Evolutionary conservation across 805 yeast species (phyloP).

Genomic region (Cyberlindnera suaveolens): DNA sequence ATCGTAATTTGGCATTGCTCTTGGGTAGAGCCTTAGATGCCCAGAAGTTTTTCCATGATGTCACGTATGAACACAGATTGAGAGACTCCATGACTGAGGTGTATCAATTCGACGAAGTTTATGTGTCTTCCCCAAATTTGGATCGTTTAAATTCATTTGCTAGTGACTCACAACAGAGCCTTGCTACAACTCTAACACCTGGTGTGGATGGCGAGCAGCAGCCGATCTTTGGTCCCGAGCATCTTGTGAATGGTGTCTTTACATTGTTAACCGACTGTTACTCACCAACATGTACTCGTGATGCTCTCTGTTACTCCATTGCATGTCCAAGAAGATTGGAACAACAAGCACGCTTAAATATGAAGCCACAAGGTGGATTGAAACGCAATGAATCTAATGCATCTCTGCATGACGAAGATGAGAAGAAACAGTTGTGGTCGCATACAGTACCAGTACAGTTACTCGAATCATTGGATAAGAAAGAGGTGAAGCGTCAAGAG

Average conservation of each 20-base stretch:
- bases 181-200: conserved; percentile 9
- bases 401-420: conserved; percentile 69
- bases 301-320: conserved; percentile 83
- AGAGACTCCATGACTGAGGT: conserved; percentile 85
- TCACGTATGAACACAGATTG: conserved; percentile 86
- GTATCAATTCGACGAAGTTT: conserved; percentile 68
- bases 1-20: conserved; percentile 81
- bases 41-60: conserved; percentile 91
- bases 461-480: conserved; percentile 71
- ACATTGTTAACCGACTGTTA: conserved; percentile 91
- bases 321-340: conserved; percentile 95
- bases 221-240: conserved; percentile 8
- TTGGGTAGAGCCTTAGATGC: conserved; percentile 92
- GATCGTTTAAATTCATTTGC: conserved; percentile 12
- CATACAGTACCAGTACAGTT: conserved; percentile 79
- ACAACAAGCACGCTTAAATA: conserved; percentile 87
- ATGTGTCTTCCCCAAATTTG: conserved; percentile 22
- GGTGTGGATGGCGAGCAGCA: conserved; percentile 1
- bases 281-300: conserved; percentile 93
- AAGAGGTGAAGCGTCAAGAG: conserved; percentile 89
- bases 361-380: conserved; percentile 83
- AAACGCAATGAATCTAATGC: conserved; percentile 66
- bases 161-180: conserved; percentile 8
- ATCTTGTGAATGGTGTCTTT: conserved; percentile 79
- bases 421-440: conserved; percentile 86